A percentile compares a stretch with the other conserved stretches of the same genome.
Evolutionary conservation across 495 filamentous ascomycete species (phyloP).

Genomic region (Cenococcum geophilum): DNA sequence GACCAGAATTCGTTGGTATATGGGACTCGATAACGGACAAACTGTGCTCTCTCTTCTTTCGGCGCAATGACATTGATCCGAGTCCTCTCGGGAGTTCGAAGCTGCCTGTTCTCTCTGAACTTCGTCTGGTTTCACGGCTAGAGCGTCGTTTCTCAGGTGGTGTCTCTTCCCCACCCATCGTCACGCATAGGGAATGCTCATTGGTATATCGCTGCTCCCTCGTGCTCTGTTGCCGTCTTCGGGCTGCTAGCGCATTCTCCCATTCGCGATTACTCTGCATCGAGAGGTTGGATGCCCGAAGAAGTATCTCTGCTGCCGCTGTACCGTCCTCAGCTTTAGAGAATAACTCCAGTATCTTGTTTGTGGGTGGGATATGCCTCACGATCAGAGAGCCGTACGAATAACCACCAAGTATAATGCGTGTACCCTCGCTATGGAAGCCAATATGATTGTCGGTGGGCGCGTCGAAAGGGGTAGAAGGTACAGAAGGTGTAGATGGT

Average conservation of each 20-base stretch:
- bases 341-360: slow-evolving; percentile 56
- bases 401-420: slow-evolving; percentile 66
- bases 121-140: slow-evolving; percentile 32
- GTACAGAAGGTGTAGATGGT: slow-evolving; percentile 10
- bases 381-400: slow-evolving; percentile 87
- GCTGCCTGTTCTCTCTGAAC: slow-evolving; percentile 27
- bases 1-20: slow-evolving; percentile 3
- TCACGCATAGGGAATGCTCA: slow-evolving; percentile 16
- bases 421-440: background rate
- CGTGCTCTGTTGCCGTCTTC: slow-evolving; percentile 28
- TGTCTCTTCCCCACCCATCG: slow-evolving; percentile 39
- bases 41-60: background rate
- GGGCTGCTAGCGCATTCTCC: slow-evolving; percentile 25
- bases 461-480: background rate
- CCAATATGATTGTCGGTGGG: background rate
- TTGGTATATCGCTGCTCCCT: slow-evolving; percentile 27
- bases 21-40: background rate
- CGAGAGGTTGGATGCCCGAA: slow-evolving; percentile 59
- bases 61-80: slow-evolving; percentile 15
- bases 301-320: slow-evolving; percentile 56
- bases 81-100: slow-evolving; percentile 28
- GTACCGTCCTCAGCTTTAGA: slow-evolving; percentile 45
- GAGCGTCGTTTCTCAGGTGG: slow-evolving; percentile 23
- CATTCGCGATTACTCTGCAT: slow-evolving; percentile 45
- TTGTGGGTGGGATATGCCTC: slow-evolving; percentile 58